Evolutionary conservation across 2,329 filamentous ascomycete species (phyloP).

Genomic region (Trichophyton simii): DNA sequence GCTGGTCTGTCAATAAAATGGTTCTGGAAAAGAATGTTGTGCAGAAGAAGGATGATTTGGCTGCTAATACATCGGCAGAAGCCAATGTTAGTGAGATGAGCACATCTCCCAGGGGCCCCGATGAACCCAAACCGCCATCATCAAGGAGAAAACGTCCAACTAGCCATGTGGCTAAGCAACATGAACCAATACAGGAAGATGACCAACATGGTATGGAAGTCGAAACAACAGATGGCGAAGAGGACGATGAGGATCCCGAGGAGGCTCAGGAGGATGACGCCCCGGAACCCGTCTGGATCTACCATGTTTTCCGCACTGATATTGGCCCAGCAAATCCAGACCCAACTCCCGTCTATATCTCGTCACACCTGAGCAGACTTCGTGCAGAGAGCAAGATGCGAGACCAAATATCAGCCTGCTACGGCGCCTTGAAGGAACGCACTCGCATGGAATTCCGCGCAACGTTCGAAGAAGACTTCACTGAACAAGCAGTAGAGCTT

Average conservation of each 20-base stretch:
- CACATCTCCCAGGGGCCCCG: no score
- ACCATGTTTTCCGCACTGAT: conserved; percentile 8
- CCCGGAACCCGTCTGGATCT: conserved; percentile 7
- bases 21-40: no score
- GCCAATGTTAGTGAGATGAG: no score
- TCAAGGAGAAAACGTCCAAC: no score
- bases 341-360: background rate
- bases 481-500: conserved; percentile 7
- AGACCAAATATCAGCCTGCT: conserved; percentile 2
- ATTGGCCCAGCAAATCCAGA: background rate
- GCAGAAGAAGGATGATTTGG: no score
- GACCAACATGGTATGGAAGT: no score
- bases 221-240: background rate
- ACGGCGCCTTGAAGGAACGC: conserved; percentile 5
- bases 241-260: background rate
- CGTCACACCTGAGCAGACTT: conserved; percentile 3
- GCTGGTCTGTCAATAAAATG: no score
- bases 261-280: background rate
- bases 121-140: no score
- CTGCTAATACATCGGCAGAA: no score
- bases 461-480: conserved; percentile 5
- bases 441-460: conserved; percentile 6
- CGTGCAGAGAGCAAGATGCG: conserved; percentile 8
- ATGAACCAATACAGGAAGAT: no score
- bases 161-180: no score